phyloP scores from a whole-genome alignment of 228 moss, liverwort and hornwort genomes.

The Sphagnum magellanicum region DNA sequence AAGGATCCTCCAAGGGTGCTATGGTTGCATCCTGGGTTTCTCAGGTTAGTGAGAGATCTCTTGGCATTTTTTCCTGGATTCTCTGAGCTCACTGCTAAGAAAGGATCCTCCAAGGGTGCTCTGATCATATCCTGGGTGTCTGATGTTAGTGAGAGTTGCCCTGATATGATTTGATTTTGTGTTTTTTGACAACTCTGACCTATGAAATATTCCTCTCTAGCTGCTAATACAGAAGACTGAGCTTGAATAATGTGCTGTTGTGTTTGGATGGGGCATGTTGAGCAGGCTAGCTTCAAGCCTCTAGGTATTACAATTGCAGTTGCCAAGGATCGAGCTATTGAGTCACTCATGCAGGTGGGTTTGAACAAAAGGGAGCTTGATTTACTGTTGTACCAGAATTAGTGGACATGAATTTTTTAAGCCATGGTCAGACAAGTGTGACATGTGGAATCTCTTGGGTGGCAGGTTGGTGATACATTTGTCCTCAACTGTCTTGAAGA shows the following conservation, averaged over 20 bases:
- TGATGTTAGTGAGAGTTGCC: constrained; percentile 33
- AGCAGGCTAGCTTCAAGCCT: constrained; percentile 87
- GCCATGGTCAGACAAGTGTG: background rate
- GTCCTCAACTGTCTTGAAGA: constrained; percentile 89
- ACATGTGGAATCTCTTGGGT: background rate
- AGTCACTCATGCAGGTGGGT: constrained; percentile 90
- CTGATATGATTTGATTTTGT: background rate
- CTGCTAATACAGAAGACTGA: background rate
- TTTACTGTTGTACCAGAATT: background rate
- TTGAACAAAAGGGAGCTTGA: too few relatives aligned
- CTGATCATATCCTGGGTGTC: constrained; percentile 99
- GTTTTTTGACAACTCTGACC: background rate
- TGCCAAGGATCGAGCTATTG: constrained; percentile 96
- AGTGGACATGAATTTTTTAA: background rate
- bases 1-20: constrained; percentile 75
- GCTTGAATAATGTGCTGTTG: background rate
- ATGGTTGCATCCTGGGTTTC: constrained; percentile 99
- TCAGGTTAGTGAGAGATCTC: constrained; percentile 35
- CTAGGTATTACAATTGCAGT: constrained; percentile 90
- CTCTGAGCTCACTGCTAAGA: constrained; percentile 80
- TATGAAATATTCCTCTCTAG: background rate
- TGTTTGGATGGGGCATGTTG: constrained; percentile 8
- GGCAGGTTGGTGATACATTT: constrained; percentile 84
- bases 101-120: constrained; percentile 75
- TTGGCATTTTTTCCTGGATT: constrained; percentile 27